Evolutionary conservation across 164 flowering plant species (phyloP), one percentile per base, ranked within the genome.

Genomic region (Umbellularia californica): DNA sequence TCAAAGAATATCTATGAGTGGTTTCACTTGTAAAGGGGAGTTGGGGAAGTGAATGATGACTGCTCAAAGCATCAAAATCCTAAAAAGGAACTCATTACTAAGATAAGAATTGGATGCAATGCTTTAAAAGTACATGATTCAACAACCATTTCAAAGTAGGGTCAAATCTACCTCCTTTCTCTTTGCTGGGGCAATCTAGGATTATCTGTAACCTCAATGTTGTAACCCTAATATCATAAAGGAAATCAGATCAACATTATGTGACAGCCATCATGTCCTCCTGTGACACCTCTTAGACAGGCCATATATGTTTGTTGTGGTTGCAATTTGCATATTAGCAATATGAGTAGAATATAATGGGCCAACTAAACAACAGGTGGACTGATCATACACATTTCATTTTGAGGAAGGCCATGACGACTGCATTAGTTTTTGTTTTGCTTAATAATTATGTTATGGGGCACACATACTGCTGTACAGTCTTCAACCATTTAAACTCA

Each of bases 1-100:
- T 81, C 79, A 76, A 76, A 52, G 69, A 76, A 76, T 72, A 81
- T 72, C 74, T 66, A 27, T 24, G 63, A 72, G 20, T 65, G 27
- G 41, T 17, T 58, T 72, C n/a, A 25, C 74, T 47, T 65, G 30
- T 23, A 20, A 75, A 52, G 70, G 67, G 66, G 47, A 7, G 47
- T 7, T 41, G 47, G 47, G 47, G 47, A 7, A 73, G 51, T 51
- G 58, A 69, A 70, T 68, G 25, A 33, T 66, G 75, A 55, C 52
- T 30, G 73, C 72, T 65, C 63, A 11, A 52, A 69, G 41, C 69
- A 70, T 76, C 68, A 70, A 78, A 73, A 75, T 63, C 70, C 67
- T 23, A 62, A 71, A 70, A 75, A 58, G 35, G 25, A 62, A 33
- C 70, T 64, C 47, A 68, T 50, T 58, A 23, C 60, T 70, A 17